These are phyloP conservation scores for Aspergillus pseudoglaucus DNA, from an alignment of 2,329 filamentous ascomycete species.

Conservation along the genomic window DNA sequence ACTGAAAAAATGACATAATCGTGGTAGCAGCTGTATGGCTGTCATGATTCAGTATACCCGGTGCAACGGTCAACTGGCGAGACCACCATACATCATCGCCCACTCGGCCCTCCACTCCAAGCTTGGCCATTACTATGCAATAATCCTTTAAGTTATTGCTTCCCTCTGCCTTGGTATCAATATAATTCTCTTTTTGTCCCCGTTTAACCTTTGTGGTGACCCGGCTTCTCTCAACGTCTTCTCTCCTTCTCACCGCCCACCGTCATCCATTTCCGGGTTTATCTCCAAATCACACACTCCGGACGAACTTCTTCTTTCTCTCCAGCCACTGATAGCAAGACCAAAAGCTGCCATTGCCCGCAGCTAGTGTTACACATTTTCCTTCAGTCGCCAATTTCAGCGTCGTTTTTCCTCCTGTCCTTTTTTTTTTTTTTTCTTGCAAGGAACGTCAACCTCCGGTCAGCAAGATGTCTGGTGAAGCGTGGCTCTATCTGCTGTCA, in stretches of 20 bases:
- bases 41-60: neutral
- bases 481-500: conserved; percentile 95
- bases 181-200: too few species aligned
- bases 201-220: too few species aligned
- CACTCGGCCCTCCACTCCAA: too few species aligned
- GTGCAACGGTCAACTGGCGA: neutral
- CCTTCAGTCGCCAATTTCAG: neutral
- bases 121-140: too few species aligned
- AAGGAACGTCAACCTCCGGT: neutral
- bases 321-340: conserved; percentile 5
- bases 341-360: neutral
- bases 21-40: too few species aligned
- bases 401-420: neutral
- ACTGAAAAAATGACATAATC: too few species aligned
- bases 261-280: too few species aligned
- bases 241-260: too few species aligned
- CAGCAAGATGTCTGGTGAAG: conserved; percentile 83
- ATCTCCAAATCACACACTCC: neutral
- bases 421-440: neutral
- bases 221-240: too few species aligned
- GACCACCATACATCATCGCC: too few species aligned
- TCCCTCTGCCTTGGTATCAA: too few species aligned
- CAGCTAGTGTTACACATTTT: neutral
- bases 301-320: conserved; percentile 6
- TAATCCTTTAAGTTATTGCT: too few species aligned